These are phyloP conservation scores for Clavariopsis aquatica DNA, from an alignment of 495 filamentous ascomycete genomes.

Conservation along the genomic window DNA sequence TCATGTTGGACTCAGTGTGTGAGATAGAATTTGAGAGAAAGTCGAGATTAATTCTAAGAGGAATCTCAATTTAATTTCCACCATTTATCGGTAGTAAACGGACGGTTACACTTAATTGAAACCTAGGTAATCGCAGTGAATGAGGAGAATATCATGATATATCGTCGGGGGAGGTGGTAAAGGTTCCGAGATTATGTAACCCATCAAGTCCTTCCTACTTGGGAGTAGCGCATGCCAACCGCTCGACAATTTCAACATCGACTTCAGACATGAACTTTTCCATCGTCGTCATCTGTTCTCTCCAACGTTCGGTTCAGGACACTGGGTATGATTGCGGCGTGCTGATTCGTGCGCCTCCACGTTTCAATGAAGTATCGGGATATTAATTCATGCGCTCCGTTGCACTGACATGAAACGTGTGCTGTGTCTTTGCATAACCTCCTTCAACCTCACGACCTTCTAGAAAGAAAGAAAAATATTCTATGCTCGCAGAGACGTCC, in stretches of 20 bases:
- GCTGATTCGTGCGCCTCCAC: slow-evolving; percentile 7
- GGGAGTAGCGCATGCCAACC: no score
- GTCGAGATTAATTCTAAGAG: neutral
- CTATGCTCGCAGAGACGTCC: neutral
- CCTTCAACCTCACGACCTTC: neutral
- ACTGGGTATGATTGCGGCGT: neutral
- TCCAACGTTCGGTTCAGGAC: neutral
- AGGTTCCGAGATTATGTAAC: no score
- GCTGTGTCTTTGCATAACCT: slow-evolving; percentile 1
- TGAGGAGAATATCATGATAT: no score
- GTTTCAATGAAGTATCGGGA: slow-evolving; percentile 29
- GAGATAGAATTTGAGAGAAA: neutral
- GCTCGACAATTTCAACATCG: neutral
- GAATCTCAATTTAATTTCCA: no score
- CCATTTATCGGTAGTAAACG: no score
- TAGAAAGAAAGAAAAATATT: slow-evolving; percentile 1
- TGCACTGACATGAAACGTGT: slow-evolving; percentile 12
- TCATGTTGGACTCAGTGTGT: slow-evolving; percentile 7
- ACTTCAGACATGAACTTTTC: neutral
- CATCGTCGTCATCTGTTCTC: slow-evolving; percentile 3
- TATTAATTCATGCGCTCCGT: slow-evolving; percentile 16
- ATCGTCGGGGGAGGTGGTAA: no score
- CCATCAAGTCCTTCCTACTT: no score
- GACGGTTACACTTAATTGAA: no score
- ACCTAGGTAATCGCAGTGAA: no score